Evolutionary conservation across 495 filamentous ascomycete genomes (phyloP).

Genomic region (Halenospora varia): DNA sequence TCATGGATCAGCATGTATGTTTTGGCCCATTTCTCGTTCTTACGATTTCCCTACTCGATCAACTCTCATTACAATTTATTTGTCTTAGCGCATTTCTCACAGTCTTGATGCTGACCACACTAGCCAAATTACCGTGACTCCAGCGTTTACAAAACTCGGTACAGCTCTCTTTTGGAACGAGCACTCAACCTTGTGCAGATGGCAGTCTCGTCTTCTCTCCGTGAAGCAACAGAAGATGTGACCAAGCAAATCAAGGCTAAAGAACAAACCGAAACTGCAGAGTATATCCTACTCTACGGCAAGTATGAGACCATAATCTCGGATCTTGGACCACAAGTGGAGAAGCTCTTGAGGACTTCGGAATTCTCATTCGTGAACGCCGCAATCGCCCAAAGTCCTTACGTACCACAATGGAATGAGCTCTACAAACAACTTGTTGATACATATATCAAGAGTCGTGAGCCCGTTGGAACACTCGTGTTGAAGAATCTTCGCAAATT

Average conservation of each 20-base stretch:
- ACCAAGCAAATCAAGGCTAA: constrained; percentile 65
- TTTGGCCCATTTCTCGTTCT: no score
- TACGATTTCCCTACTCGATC: no score
- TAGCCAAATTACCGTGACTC: constrained; percentile 82
- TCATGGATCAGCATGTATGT: constrained; percentile 80
- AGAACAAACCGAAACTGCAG: constrained; percentile 70
- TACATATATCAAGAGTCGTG: constrained; percentile 58
- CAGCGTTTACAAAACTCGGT: constrained; percentile 82
- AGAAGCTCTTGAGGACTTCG: constrained; percentile 56
- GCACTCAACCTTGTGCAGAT: constrained; percentile 50
- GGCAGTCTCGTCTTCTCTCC: constrained; percentile 35
- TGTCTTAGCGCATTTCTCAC: no score
- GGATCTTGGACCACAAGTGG: constrained; percentile 61
- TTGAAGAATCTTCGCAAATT: constrained; percentile 38
- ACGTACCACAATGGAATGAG: constrained; percentile 61
- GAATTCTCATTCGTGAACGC: constrained; percentile 57
- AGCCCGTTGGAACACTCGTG: constrained; percentile 34
- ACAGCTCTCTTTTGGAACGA: constrained; percentile 70
- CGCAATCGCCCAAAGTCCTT: constrained; percentile 58
- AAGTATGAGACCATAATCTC: constrained; percentile 70
- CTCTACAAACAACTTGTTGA: constrained; percentile 53
- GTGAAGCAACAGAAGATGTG: constrained; percentile 66
- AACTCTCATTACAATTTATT: no score
- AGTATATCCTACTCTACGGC: constrained; percentile 72
- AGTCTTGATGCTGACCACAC: constrained; percentile 22